Evolutionary conservation across 2,329 filamentous ascomycete genomes (phyloP), one percentile per base, ranked within the genome.

Genomic region (Leptodontidium sp.): DNA sequence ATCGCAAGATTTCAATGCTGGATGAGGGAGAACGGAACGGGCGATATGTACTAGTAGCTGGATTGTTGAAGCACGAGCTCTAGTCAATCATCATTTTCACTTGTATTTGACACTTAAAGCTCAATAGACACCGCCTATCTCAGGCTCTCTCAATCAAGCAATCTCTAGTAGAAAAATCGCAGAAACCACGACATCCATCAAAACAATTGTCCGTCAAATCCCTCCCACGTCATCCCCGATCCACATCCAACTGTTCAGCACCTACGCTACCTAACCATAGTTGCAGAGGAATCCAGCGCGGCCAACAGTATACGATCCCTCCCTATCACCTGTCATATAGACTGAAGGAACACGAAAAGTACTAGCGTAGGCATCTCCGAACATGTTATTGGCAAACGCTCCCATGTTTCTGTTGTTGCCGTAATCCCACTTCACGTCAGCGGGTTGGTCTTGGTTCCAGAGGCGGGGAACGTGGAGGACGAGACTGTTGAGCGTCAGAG

Each of bases 361-460:
- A 24, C 43, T 62, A 7, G 59, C 40, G n/a, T 35, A 62, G 14
- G 45, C 15, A 32, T 32, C 43, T n/a, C 59, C 59, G 15, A 49
- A 62, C 40, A 24, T 40, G 17, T 59, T 59, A 35, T 59, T 49
- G 15, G 26, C 35, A 43, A 62, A 59, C 11, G 59, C 59, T 35
- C 14, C 24, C 43, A 62, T 50, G 45, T 35, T 62, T 40, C 45
- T 40, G 26, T 49, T n/a, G 15, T 62, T 49, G 9, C 45, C 59
- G 26, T 62, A 62, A 14, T 62, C 45, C 59, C 40, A 50, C 15
- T 49, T 50, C 7, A 49, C 40, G 15, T 62, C 26, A 12, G 14
- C 59, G 26, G 59, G 59, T 6, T 26, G 43, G 11, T 62, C 59
- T 38, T 62, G 59, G n/a, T 62, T 62, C 59, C 59, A 62, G 2